These are phyloP conservation scores for Colletotrichum filicis DNA, from an alignment of 2,329 filamentous ascomycete species.

Conservation along the genomic window DNA sequence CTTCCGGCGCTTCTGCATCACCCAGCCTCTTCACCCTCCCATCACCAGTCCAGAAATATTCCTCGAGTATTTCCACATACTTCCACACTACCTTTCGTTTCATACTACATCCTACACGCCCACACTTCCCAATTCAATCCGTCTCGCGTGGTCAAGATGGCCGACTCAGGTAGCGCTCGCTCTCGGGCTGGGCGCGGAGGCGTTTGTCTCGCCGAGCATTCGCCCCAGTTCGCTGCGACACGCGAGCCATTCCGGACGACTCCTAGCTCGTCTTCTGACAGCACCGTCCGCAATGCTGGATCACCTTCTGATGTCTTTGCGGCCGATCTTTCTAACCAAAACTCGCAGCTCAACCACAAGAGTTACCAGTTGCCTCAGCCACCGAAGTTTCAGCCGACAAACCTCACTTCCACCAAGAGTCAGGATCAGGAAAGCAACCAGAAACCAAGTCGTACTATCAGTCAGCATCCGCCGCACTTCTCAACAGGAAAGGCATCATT, in stretches of 20 bases:
- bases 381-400: conserved; percentile 13
- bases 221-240: conserved; percentile 3
- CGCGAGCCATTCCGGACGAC: not conserved
- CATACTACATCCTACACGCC: not conserved
- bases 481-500: conserved; percentile 10
- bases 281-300: conserved; percentile 14
- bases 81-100: not conserved
- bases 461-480: not conserved
- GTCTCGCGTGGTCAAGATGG: conserved; percentile 6
- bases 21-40: not conserved
- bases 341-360: not conserved
- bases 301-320: conserved; percentile 28
- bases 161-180: conserved; percentile 7
- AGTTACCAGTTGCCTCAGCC: conserved; percentile 22
- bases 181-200: conserved; percentile 16
- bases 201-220: conserved; percentile 29
- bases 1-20: not conserved
- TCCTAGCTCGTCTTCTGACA: conserved; percentile 14
- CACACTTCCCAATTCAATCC: not conserved
- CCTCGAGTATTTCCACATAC: not conserved
- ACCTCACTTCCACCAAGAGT: not conserved
- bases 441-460: not conserved
- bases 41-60: not conserved
- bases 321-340: conserved; percentile 6
- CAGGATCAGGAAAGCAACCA: not conserved